Conservation (phyloP, 305 asterid genomes). For the Petunia hybrid region DNA sequence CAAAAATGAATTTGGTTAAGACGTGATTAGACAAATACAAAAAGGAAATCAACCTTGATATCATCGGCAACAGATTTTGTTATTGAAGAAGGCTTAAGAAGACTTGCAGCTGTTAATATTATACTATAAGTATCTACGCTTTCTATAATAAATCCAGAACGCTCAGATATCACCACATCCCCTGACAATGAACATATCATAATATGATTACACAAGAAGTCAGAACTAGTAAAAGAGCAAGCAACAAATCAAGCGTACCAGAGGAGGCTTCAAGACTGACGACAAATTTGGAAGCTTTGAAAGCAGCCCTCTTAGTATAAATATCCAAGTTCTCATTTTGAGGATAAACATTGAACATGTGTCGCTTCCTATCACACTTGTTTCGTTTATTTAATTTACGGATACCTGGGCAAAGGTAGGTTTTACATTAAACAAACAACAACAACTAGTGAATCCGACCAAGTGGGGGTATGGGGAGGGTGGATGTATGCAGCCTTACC, state of each 20-base stretch:
- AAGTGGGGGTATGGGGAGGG: too few relatives aligned
- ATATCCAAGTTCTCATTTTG: background rate
- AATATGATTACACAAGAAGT: background rate
- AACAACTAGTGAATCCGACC: too few relatives aligned
- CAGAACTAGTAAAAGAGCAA: background rate
- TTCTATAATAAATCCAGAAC: constrained; percentile 28
- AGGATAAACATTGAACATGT: too few relatives aligned
- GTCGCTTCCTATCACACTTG: too few relatives aligned
- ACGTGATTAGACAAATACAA: background rate
- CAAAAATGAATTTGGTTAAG: background rate
- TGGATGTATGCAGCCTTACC: too few relatives aligned
- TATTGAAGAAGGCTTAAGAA: background rate
- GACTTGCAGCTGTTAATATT: constrained; percentile 21
- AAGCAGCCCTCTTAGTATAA: constrained; percentile 23
- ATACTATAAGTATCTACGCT: background rate
- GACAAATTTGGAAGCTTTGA: constrained; percentile 17
- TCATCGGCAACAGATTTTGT: background rate
- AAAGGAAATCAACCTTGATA: background rate
- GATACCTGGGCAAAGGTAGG: too few relatives aligned
- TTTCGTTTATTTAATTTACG: too few relatives aligned
- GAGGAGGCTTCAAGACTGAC: constrained; percentile 20
- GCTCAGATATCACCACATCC: background rate
- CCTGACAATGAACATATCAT: constrained; percentile 5
- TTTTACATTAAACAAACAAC: too few relatives aligned
- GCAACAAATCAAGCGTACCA: constrained; percentile 19